phyloP scores from a whole-genome alignment of 1,284 basidiomycete species.

The Stereum hirsutum region DNA sequence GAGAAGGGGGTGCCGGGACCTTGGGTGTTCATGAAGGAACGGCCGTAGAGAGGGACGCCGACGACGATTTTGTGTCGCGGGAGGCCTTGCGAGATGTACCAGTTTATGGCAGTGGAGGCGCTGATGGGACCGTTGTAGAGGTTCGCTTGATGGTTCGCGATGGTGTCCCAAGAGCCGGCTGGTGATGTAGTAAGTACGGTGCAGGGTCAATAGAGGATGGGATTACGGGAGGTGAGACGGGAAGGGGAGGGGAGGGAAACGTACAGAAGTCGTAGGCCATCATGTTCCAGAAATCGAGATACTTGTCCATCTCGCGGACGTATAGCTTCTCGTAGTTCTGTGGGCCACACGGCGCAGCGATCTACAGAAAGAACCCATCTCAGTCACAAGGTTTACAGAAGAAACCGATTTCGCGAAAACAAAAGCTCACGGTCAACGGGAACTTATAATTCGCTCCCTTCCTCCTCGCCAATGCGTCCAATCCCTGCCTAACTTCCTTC shows the following conservation, averaged over 20 bases:
- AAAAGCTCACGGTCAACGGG: slow-evolving; percentile 56
- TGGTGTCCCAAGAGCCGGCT: slow-evolving; percentile 79
- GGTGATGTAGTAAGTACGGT: background rate
- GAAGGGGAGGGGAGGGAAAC: slow-evolving; percentile 21
- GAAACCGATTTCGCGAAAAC: background rate
- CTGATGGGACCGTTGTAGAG: slow-evolving; percentile 63
- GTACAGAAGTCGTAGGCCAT: slow-evolving; percentile 86
- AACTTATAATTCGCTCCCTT: slow-evolving; percentile 59
- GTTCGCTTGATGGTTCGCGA: slow-evolving; percentile 86
- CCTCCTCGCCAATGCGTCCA: slow-evolving; percentile 57
- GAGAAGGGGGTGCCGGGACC: slow-evolving; percentile 77
- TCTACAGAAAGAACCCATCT: slow-evolving; percentile 31
- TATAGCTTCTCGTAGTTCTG: slow-evolving; percentile 77
- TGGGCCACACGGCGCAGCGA: slow-evolving; percentile 90
- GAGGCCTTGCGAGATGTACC: slow-evolving; percentile 70
- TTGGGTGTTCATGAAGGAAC: slow-evolving; percentile 80
- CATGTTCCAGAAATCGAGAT: slow-evolving; percentile 93
- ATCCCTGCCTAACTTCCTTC: slow-evolving; percentile 54
- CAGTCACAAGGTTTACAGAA: background rate
- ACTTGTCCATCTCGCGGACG: slow-evolving; percentile 78
- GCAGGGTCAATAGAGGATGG: slow-evolving; percentile 1
- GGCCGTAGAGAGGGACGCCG: slow-evolving; percentile 87
- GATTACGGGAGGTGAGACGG: slow-evolving; percentile 7
- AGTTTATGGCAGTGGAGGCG: slow-evolving; percentile 61
- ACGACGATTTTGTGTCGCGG: slow-evolving; percentile 76